Evolutionary conservation across 139 green algal genomes (phyloP).

Genomic region (Zygnema circumcarinatum): DNA sequence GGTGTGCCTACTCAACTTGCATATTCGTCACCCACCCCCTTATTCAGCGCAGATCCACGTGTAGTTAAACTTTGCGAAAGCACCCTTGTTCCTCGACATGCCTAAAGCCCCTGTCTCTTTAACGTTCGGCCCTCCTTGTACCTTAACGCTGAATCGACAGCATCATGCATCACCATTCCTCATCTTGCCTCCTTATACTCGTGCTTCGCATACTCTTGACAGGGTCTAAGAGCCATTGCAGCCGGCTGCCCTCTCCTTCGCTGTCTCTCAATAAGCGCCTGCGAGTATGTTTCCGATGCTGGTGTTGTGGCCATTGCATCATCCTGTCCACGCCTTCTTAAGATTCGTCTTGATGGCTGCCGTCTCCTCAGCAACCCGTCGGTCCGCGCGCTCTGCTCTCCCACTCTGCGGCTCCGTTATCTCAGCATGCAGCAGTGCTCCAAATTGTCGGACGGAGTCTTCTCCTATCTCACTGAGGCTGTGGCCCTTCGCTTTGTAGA

Average conservation of each 20-base stretch:
- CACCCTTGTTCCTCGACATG: too few relatives aligned
- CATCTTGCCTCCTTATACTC: neutral
- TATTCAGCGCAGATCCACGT: too few relatives aligned
- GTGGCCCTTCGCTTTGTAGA: conserved; percentile 42
- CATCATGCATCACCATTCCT: too few relatives aligned
- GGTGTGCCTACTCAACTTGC: neutral
- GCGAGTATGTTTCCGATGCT: conserved; percentile 43
- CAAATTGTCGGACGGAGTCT: conserved; percentile 47
- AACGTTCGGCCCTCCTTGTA: too few relatives aligned
- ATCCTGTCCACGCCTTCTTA: conserved; percentile 36
- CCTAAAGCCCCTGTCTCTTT: too few relatives aligned
- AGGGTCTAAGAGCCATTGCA: conserved; percentile 37
- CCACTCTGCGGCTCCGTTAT: conserved; percentile 19
- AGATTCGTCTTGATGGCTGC: conserved; percentile 51
- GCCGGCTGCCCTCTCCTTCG: neutral
- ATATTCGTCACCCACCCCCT: neutral
- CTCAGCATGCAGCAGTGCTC: conserved; percentile 56
- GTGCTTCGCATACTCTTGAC: neutral
- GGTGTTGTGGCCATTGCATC: conserved; percentile 46
- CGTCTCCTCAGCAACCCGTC: conserved; percentile 45
- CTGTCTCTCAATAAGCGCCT: conserved; percentile 41
- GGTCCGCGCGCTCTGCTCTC: conserved; percentile 39
- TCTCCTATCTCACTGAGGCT: conserved; percentile 3
- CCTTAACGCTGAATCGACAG: too few relatives aligned
- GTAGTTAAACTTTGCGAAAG: too few relatives aligned